phyloP scores from a whole-genome alignment of 352 stramenopile genomes.

The Globisporangium recalcitrans region DNA sequence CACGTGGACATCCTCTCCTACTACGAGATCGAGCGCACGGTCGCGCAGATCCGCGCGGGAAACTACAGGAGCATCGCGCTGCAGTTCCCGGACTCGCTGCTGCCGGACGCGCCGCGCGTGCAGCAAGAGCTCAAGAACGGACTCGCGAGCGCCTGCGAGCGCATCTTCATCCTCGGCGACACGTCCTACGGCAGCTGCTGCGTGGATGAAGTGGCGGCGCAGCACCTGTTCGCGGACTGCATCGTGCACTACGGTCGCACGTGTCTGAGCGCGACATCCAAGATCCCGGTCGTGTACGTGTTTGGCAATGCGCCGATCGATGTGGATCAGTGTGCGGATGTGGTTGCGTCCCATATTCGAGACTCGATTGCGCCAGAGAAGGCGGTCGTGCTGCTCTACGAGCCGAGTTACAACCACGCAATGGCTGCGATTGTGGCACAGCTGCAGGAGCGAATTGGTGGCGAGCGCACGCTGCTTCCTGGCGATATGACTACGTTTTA shows the following conservation, averaged over 20 bases:
- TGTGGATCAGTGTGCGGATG: conserved; percentile 39
- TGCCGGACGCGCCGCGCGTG: conserved; percentile 85
- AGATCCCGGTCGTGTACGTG: conserved; percentile 89
- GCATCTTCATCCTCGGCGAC: conserved; percentile 93
- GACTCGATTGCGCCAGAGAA: conserved; percentile 29
- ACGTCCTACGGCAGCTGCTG: conserved; percentile 95
- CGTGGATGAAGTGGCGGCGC: conserved; percentile 93
- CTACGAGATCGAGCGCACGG: conserved; percentile 65
- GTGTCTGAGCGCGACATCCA: conserved; percentile 82
- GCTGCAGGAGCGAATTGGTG: conserved; percentile 32
- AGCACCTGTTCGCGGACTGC: conserved; percentile 91
- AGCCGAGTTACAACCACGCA: conserved; percentile 86
- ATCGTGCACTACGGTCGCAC: conserved; percentile 95
- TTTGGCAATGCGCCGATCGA: conserved; percentile 81
- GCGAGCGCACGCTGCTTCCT: conserved; percentile 41
- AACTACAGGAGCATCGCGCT: conserved; percentile 83
- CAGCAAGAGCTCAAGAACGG: conserved; percentile 68
- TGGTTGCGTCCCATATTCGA: conserved; percentile 27
- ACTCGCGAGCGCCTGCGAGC: conserved; percentile 35
- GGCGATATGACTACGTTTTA: conserved; percentile 72
- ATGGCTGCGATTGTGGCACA: conserved; percentile 44
- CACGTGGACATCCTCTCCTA: conserved; percentile 41
- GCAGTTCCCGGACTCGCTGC: conserved; percentile 94
- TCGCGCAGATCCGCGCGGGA: conserved; percentile 49
- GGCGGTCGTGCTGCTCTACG: conserved; percentile 87